Percentiles rank a stretch among this genome's conserved stretches.
Conservation (phyloP, 2,329 filamentous ascomycete species). For the Penicillium sp. region DNA sequence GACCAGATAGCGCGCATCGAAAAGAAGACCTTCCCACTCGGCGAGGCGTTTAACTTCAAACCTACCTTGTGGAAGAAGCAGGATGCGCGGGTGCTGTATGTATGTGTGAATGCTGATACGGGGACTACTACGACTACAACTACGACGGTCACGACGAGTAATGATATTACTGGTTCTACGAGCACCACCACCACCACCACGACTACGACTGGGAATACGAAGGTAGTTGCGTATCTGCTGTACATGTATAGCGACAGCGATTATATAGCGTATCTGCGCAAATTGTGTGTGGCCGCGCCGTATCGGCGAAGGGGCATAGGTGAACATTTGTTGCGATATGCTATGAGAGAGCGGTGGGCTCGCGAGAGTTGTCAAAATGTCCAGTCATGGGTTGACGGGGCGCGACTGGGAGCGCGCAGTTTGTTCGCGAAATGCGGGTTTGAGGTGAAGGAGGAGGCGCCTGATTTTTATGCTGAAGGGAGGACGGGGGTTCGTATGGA, state of each 20-base stretch:
- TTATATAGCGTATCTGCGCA: constrained; percentile 47
- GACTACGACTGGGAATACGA: too few species aligned
- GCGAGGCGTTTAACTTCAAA: constrained; percentile 48
- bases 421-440: constrained; percentile 47
- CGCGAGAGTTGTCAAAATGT: not conserved
- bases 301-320: constrained; percentile 47
- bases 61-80: constrained; percentile 47
- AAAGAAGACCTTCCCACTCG: constrained; percentile 49
- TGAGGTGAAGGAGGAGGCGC: constrained; percentile 42
- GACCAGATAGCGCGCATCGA: constrained; percentile 39
- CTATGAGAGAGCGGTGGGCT: constrained; percentile 29
- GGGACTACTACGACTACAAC: constrained; percentile 8
- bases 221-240: constrained; percentile 45
- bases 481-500: constrained; percentile 46
- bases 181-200: too few species aligned
- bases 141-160: too few species aligned
- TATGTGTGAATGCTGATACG: constrained; percentile 18
- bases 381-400: constrained; percentile 49
- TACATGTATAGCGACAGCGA: constrained; percentile 45
- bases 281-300: constrained; percentile 47
- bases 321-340: constrained; percentile 38
- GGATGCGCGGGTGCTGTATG: constrained; percentile 43
- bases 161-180: not conserved
- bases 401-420: constrained; percentile 40
- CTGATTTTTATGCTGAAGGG: constrained; percentile 50